Conservation (phyloP, 441 rosid genomes). For the Syzygium malaccense region DNA sequence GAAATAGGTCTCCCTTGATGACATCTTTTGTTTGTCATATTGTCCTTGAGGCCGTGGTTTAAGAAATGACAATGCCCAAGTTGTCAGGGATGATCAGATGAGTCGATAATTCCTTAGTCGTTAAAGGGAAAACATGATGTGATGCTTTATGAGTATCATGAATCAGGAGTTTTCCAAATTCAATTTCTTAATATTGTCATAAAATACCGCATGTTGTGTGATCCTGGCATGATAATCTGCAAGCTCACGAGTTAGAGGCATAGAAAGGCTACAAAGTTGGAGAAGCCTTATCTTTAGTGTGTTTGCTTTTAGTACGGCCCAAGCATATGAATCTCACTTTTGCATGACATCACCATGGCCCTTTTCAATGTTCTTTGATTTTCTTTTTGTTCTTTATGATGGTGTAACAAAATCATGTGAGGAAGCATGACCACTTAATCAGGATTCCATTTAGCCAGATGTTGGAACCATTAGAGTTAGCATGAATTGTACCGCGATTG, state of each 20-base stretch:
- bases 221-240: neutral
- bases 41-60: neutral
- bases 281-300: neutral
- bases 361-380: neutral
- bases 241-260: neutral
- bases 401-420: neutral
- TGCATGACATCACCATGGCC: neutral
- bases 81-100: neutral
- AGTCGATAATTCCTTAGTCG: neutral
- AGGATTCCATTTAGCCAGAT: neutral
- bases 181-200: neutral
- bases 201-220: neutral
- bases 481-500: neutral
- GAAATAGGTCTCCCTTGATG: neutral
- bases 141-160: neutral
- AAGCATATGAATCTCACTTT: neutral
- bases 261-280: neutral
- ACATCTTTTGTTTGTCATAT: neutral
- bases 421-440: neutral
- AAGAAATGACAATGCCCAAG: neutral
- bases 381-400: neutral
- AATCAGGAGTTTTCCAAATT: neutral
- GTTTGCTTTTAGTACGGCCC: neutral
- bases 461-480: neutral
- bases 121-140: neutral